Evolutionary conservation across 768 basidiomycete genomes (phyloP).

Genomic region (Phlebiopsis gigantea): DNA sequence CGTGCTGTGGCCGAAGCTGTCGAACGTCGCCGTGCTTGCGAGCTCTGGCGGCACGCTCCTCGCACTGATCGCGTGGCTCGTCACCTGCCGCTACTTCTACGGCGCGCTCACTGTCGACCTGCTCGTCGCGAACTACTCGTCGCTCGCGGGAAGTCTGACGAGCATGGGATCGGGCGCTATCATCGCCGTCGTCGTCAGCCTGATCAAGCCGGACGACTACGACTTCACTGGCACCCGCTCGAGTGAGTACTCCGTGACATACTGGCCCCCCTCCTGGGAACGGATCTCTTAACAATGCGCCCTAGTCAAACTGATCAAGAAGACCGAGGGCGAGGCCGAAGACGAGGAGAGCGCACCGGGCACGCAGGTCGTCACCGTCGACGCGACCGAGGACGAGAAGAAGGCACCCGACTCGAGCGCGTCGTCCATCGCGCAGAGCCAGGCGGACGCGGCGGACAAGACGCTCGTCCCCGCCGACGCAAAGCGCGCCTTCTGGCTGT

Average conservation of each 20-base stretch:
- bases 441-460: background rate
- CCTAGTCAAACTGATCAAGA: constrained; percentile 2
- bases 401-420: background rate
- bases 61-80: constrained; percentile 47
- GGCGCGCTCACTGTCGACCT: constrained; percentile 22
- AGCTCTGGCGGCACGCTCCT: constrained; percentile 28
- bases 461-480: background rate
- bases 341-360: background rate
- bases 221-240: constrained; percentile 30
- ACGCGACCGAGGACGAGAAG: background rate
- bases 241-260: constrained; percentile 5
- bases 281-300: background rate
- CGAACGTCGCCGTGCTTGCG: constrained; percentile 33
- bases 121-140: constrained; percentile 3
- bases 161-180: background rate
- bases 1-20: constrained; percentile 42
- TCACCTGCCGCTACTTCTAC: constrained; percentile 45
- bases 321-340: background rate
- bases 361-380: background rate
- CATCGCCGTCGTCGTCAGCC: constrained; percentile 26
- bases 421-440: background rate
- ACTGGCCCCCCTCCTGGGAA: background rate
- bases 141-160: constrained; percentile 3
- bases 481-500: background rate
- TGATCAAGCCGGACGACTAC: constrained; percentile 27